phyloP scores from a whole-genome alignment of 108 stramenopile genomes.

The Nitzschia putrida region DNA sequence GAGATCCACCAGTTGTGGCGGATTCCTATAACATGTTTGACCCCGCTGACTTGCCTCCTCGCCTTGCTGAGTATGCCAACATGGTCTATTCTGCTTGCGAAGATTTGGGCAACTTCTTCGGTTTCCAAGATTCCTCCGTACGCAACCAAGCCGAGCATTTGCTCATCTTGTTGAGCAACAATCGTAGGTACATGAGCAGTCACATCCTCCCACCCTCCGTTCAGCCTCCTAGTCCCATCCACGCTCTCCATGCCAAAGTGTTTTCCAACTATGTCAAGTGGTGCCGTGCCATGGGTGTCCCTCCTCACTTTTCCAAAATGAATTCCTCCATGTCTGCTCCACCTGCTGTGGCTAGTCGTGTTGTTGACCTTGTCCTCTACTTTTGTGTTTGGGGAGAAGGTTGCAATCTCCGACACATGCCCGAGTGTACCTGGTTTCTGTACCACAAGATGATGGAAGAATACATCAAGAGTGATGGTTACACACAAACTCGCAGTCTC shows the following conservation, averaged over 20 bases:
- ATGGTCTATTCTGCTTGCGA: conserved; percentile 92
- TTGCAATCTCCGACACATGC: conserved; percentile 95
- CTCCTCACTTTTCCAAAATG: conserved; percentile 88
- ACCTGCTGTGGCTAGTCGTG: conserved; percentile 79
- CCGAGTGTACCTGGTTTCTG: conserved; percentile 96
- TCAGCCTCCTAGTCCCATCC: conserved; percentile 86
- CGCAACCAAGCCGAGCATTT: conserved; percentile 96
- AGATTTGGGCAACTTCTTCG: conserved; percentile 92
- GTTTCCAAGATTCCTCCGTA: conserved; percentile 90
- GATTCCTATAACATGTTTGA: conserved; percentile 89
- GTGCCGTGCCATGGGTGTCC: conserved; percentile 89
- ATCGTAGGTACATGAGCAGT: conserved; percentile 92
- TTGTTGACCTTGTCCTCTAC: conserved; percentile 91
- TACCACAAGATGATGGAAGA: conserved; percentile 98
- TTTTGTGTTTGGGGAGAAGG: conserved; percentile 98
- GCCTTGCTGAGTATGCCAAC: conserved; percentile 89
- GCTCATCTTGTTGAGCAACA: conserved; percentile 91
- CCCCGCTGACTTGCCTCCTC: conserved; percentile 86
- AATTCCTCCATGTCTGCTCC: conserved; percentile 83
- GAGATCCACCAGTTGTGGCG: conserved; percentile 38
- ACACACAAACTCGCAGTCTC: conserved; percentile 77
- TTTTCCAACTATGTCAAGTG: conserved; percentile 98
- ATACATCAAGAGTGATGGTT: conserved; percentile 65
- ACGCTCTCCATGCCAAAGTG: conserved; percentile 91
- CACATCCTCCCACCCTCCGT: conserved; percentile 77